Evolutionary conservation across 805 yeast species (phyloP), one percentile per base, ranked within the genome.

Genomic region (Candida insectalens): DNA sequence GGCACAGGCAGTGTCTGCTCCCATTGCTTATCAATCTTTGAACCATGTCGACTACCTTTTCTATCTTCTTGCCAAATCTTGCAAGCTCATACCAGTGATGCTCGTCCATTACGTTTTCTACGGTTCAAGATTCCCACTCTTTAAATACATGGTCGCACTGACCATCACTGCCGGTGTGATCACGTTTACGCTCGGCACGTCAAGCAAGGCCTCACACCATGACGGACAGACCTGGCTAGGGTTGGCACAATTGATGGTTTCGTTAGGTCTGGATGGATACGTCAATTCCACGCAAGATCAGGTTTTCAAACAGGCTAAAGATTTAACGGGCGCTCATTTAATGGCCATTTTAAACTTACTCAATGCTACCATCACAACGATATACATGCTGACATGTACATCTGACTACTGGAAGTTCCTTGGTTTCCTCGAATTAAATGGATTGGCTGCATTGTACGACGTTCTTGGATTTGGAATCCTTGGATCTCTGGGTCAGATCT

Each of bases 71-170:
- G 94, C 96, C 14, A 92, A 92, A 52, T 80, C 95, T 35, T 89
- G 97, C 54, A 92, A 92, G 49, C 67, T 92, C 55, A 74, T 92
- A 16, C 99, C 99, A 0, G 95, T 89, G n/a, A 77, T 92, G 80
- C 51, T 83, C 22, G 82, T 92, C 3, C 96, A 87, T 49, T 60
- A 78, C 37, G 44, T 75, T 12, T 46, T 83, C 9, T 89, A 87
- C 58, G 66, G 80, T 28, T 73, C 82, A 4, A 60, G 57, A 34
- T 89, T 84, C 54, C 87, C 96, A 0, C 35, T 56, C 2, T 75
- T 78, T 58, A 92, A 92, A 57, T 83, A 83, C 51, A 39, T 71
- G 12, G 94, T 89, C 14, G 96, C 95, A 0, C 42, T 62, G 0
- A 49, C 70, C n/a, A 89, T 92, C 16, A 88, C 96, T 1, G 33